phyloP scores from a whole-genome alignment of 768 basidiomycete species.

The Pisolithus tinctorius region DNA sequence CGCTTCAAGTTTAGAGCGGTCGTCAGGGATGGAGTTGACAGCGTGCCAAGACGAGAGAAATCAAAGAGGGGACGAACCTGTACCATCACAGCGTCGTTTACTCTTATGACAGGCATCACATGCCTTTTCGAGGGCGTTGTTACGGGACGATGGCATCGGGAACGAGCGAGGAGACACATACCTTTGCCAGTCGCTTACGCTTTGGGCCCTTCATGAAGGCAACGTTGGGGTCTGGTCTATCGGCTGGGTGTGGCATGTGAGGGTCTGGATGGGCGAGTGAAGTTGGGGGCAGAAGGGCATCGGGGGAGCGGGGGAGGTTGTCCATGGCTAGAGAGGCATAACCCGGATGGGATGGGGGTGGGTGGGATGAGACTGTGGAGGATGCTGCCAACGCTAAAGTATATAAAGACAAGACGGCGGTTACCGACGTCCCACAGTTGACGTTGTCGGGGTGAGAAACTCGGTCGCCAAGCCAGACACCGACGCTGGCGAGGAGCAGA shows the following conservation, averaged over 20 bases:
- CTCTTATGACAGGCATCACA: conserved; percentile 84
- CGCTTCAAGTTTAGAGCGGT: conserved; percentile 32
- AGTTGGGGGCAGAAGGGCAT: conserved; percentile 8
- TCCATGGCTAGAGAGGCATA: conserved; percentile 28
- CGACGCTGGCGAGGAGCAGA: conserved; percentile 11
- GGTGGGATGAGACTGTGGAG: conserved; percentile 12
- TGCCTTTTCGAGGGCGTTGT: conserved; percentile 32
- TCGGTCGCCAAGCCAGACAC: too few relatives aligned
- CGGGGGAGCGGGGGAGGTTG: conserved; percentile 23
- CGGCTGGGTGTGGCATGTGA: conserved; percentile 10
- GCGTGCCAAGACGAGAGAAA: conserved; percentile 1
- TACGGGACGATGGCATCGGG: background rate
- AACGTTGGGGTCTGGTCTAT: conserved; percentile 27
- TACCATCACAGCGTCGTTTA: conserved; percentile 80
- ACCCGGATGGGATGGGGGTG: conserved; percentile 1
- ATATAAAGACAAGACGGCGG: too few relatives aligned
- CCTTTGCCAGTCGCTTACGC: conserved; percentile 49
- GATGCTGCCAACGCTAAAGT: too few relatives aligned
- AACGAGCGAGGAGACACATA: conserved; percentile 11
- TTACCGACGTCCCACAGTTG: too few relatives aligned
- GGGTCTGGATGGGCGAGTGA: conserved; percentile 14
- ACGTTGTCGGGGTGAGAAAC: too few relatives aligned
- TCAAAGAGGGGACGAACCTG: conserved; percentile 39
- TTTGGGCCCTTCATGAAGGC: conserved; percentile 49
- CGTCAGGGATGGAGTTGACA: conserved; percentile 2